A percentile compares a stretch with the other conserved stretches of the same genome.
These are phyloP conservation scores for Dryas alaskensis DNA, from an alignment of 306 rosid genomes.

Conservation along the genomic window DNA sequence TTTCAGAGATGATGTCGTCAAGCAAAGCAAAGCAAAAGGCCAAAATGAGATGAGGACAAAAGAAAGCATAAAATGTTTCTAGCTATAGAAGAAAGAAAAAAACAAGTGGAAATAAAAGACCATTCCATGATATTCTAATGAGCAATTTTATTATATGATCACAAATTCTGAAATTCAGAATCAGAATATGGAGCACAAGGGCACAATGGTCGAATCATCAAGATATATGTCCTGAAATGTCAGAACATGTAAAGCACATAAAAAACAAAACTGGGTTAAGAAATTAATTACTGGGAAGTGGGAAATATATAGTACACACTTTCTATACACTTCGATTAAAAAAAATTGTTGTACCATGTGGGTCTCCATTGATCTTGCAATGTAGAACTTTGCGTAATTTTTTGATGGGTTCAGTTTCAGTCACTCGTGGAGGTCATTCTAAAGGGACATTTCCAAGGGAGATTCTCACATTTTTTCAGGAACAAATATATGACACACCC, in stretches of 20 bases:
- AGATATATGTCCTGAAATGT: background rate
- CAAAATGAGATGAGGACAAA: background rate
- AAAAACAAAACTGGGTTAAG: background rate
- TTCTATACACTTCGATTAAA: background rate
- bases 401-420: no score
- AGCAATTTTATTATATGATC: background rate
- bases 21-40: no score
- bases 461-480: no score
- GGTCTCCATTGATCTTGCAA: constrained; percentile 1
- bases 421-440: no score
- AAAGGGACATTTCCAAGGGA: no score
- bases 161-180: background rate
- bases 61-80: background rate
- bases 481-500: no score
- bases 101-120: background rate
- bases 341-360: background rate
- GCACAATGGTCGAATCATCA: background rate
- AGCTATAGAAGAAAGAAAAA: background rate
- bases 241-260: constrained; percentile 3
- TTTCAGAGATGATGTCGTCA: no score
- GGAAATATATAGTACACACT: background rate
- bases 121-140: background rate
- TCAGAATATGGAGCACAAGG: background rate
- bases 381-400: background rate
- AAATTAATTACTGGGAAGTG: background rate